Base-by-base conservation (phyloP, 2,329 filamentous ascomycete species). In the Tolypocladium nubicola region DNA sequence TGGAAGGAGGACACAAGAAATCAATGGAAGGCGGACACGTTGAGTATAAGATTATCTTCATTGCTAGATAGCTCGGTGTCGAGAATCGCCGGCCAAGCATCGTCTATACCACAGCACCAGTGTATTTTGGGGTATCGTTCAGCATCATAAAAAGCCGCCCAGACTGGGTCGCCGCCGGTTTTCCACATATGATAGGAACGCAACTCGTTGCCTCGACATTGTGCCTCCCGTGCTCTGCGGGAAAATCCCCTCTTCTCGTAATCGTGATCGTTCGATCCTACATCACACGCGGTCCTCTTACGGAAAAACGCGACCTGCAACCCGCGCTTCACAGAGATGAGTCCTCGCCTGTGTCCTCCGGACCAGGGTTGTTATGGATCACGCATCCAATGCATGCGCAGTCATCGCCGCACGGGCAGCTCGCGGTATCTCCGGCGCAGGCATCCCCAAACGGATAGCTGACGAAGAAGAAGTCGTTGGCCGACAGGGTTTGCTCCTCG, bases 381-480 rank as follows among this genome's bases (percentile, higher is more conserved):
- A 76, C 72, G 61, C 82, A 84, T 4, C 81, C 81, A 2, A 83
- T 68, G 61, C 82, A 85, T 59, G 79, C 72, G 58, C 82, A 85
- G 60, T 82, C 80, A 58, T 84, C 80, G 10, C 82, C 81, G 57
- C 82, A 85, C 0, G 77, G 79, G 63, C 82, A 85, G 45, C 73
- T 76, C 14, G 74, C 70, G 58, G 72, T 72, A 58, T 78, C 76
- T 2, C 80, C 80, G 0, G 72, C 74, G 63, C 80, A 83, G 1
- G 70, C 67, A 30, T 77, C 73, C 4, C 71, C 69, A 57, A 76
- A 78, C 3, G 78, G 75, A 60, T 84, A 79, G 56, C 76, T 78
- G 57, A 85, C 81, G 62, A 85, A 85, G 65, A 84, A 78, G 69
- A 80, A 85, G 65, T 84, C 79, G 55, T 71, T 75, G 1, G 77